Evolutionary conservation across 2,329 filamentous ascomycete species (phyloP), one percentile per base, ranked within the genome.

Genomic region (Beauveria sp.): DNA sequence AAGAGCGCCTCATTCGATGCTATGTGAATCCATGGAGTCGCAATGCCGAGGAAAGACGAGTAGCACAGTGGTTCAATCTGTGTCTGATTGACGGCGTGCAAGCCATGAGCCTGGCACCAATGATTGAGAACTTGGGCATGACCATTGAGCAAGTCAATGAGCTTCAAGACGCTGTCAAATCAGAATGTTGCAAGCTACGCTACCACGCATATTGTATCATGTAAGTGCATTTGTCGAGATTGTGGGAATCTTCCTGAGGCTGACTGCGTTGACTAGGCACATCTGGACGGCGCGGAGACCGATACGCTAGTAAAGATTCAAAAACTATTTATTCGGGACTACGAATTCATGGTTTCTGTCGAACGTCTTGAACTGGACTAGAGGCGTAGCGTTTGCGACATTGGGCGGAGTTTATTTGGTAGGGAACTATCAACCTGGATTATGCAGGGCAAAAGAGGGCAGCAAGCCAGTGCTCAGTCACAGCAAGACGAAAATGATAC

Each of bases 31-130:
- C 86, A 26, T 93, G 90, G 88, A 83, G 85, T 62, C 72, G 77
- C 28, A 85, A 90, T 67, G 77, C 81, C 28, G 79, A 85, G 65
- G 80, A 86, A 66, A 86, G 85, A 64, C 82, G 88, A 50, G 81
- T 92, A 58, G 91, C 89, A 34, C 81, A 86, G 62, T 96, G 90
- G 89, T 96, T 96, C 75, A 92, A 93, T 69, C 77, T 93, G 26
- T 87, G 86, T 45, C 79, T 96, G 66, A 86, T 82, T 12, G 85
- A 90, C 69, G 88, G 89, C 28, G 75, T 96, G 55, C 84, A 91
- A 67, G 86, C 87, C 14, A 78, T 96, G 68, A 88, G 87, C 65
- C 73, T 95, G 68, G 88, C 82, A 42, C 88, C 92, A 8, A 81
- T 97, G 70, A 87, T 84, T 50, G 82, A 74, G 58, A 68, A 70